Conservation (phyloP, 495 filamentous ascomycete species). For the Pyrenula massariospora region DNA sequence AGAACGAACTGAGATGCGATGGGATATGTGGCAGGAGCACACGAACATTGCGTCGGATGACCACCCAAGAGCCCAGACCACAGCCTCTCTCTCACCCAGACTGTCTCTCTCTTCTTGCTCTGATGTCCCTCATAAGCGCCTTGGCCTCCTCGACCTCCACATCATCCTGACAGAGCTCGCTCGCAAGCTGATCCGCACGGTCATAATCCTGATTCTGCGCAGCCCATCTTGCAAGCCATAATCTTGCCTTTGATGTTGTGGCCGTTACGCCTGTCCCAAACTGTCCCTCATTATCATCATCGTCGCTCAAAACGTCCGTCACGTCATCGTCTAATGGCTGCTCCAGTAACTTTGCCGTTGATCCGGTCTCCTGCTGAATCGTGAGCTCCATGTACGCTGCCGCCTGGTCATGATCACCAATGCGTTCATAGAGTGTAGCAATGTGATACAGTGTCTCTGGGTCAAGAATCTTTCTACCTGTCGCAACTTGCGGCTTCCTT, state of each 20-base stretch:
- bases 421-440: slow-evolving; percentile 73
- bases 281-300: slow-evolving; percentile 37
- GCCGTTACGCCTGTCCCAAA: slow-evolving; percentile 67
- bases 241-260: slow-evolving; percentile 79
- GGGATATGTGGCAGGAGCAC: too few relatives aligned
- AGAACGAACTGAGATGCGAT: too few relatives aligned
- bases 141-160: slow-evolving; percentile 98
- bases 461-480: slow-evolving; percentile 52
- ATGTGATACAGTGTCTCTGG: slow-evolving; percentile 86
- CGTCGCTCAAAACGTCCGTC: slow-evolving; percentile 20
- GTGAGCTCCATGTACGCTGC: slow-evolving; percentile 91
- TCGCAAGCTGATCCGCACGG: slow-evolving; percentile 69
- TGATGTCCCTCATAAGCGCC: slow-evolving; percentile 79
- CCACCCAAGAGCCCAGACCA: too few relatives aligned
- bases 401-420: slow-evolving; percentile 64
- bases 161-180: slow-evolving; percentile 89
- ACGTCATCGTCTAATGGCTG: slow-evolving; percentile 18
- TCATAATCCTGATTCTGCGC: slow-evolving; percentile 61
- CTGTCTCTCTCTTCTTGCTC: slow-evolving; percentile 58
- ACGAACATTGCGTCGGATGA: too few relatives aligned
- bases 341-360: slow-evolving; percentile 16
- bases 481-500: slow-evolving; percentile 7
- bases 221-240: slow-evolving; percentile 85
- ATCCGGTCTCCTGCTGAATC: slow-evolving; percentile 64
- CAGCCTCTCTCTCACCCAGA: slow-evolving; percentile 13